Evolutionary conservation across 495 filamentous ascomycete species (phyloP).

Genomic region (Collariella sp.): DNA sequence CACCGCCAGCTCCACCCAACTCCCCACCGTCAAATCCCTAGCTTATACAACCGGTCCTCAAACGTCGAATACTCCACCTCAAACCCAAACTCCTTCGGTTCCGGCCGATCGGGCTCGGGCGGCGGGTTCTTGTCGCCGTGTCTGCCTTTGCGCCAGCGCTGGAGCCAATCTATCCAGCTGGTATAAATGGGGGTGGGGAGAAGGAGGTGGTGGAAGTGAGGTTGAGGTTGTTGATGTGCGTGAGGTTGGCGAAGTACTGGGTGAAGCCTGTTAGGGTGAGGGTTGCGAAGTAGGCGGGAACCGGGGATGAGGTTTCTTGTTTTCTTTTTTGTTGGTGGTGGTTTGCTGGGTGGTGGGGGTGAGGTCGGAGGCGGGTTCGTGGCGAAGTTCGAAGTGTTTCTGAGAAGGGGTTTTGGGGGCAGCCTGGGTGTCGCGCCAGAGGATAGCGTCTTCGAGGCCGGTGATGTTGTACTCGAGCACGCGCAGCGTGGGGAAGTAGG

Average conservation of each 20-base stretch:
- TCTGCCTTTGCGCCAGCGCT: constrained; percentile 47
- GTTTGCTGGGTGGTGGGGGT: constrained; percentile 21
- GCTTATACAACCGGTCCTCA: constrained; percentile 60
- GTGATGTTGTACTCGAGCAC: constrained; percentile 91
- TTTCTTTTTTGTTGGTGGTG: constrained; percentile 35
- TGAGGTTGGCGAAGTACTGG: constrained; percentile 92
- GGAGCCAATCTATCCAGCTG: constrained; percentile 7
- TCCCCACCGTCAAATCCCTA: constrained; percentile 83
- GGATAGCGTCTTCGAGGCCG: constrained; percentile 50
- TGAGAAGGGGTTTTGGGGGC: not conserved
- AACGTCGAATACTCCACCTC: constrained; percentile 82
- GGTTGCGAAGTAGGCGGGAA: constrained; percentile 88
- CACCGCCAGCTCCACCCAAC: constrained; percentile 66
- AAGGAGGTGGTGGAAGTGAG: constrained; percentile 23
- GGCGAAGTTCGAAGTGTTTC: not conserved
- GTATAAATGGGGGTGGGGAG: constrained; percentile 20
- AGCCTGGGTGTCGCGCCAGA: constrained; percentile 36
- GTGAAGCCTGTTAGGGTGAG: constrained; percentile 68
- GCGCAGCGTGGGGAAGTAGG: constrained; percentile 80
- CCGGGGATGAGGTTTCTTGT: constrained; percentile 44
- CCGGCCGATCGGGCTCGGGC: constrained; percentile 24
- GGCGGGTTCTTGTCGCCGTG: constrained; percentile 47
- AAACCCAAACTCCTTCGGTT: constrained; percentile 59
- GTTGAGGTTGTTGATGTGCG: constrained; percentile 60
- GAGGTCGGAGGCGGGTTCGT: not conserved